Evolutionary conservation across 1,284 basidiomycete genomes (phyloP), one percentile per base, ranked within the genome.

Genomic region (Fomitopsis pinicola): DNA sequence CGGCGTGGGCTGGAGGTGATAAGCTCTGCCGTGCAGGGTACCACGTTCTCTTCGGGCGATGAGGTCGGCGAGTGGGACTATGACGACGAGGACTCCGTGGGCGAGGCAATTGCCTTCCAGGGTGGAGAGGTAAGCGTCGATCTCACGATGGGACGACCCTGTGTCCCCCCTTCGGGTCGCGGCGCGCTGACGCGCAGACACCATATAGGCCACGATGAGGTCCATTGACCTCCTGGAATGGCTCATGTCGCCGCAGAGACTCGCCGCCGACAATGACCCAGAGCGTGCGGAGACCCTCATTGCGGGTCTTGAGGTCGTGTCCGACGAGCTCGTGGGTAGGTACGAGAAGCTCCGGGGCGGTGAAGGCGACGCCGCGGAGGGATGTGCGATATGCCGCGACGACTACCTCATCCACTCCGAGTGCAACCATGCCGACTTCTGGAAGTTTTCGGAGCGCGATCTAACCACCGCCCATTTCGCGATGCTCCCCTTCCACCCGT

Each of bases 331-430:
- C 28, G 64, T 70, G 2, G 63, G 60, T 1, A 64, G 73, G 9
- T 74, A 72, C 54, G 70, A 74, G 66, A 63, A 66, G 55, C 61
- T 74, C 48, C 65, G 71, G 38, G 61, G 61, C 4, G 65, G 67
- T 8, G 57, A 62, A 22, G 67, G 63, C 5, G 66, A 72, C 17
- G 64, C 66, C 36, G 60, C 52, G 8, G 72, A 71, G 15, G 69
- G 71, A 0, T 74, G 73, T 56, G 70, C 71, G 5, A 69, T 74
- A 9, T 74, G 73, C 46, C 67, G 71, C 2, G 73, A 74, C 19
- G 57, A 60, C 5, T 66, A 72, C 30, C 33, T 71, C 9, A 57
- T 59, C 44, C 56, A 56, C 17, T 19, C 14, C 38, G 36, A 8
- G 30, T 26, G 8, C 10, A 22, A 36, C 58, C 62, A 60, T 3